Conservation (phyloP, 1,284 basidiomycete genomes). For the Marasmius sp. region DNA sequence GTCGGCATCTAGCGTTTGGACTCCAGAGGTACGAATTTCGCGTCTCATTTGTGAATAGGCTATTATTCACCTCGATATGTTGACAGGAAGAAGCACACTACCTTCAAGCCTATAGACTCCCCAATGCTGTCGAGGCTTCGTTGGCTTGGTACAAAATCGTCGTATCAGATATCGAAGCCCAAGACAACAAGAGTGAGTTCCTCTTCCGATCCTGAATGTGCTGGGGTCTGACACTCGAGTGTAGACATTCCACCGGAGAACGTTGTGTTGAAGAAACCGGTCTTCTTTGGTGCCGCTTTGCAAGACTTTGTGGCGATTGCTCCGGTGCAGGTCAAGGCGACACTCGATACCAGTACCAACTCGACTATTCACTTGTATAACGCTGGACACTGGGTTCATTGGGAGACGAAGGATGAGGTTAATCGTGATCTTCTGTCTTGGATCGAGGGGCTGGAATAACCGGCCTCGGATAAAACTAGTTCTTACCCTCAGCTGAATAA, state of each 20-base stretch:
- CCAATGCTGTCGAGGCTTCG: conserved; percentile 13
- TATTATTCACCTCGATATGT: neutral
- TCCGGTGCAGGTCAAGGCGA: conserved; percentile 10
- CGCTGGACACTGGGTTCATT: conserved; percentile 31
- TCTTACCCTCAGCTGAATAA: too few relatives aligned
- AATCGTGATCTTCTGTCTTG: conserved; percentile 30
- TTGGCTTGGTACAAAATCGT: conserved; percentile 9
- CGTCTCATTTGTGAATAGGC: neutral
- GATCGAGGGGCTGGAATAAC: conserved; percentile 17
- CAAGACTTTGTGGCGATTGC: conserved; percentile 28
- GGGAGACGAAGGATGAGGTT: conserved; percentile 26
- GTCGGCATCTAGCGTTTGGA: conserved; percentile 16
- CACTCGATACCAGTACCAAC: conserved; percentile 24
- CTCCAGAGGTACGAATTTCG: neutral
- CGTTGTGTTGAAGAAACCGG: conserved; percentile 25
- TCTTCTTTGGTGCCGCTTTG: conserved; percentile 32
- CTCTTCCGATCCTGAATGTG: too few relatives aligned
- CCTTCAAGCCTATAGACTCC: conserved; percentile 18
- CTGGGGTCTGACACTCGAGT: neutral
- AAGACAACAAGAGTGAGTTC: conserved; percentile 17
- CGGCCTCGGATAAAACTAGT: too few relatives aligned
- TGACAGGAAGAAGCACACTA: conserved; percentile 26
- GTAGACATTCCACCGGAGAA: conserved; percentile 24
- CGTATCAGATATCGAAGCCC: neutral
- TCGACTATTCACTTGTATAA: conserved; percentile 31